Evolutionary conservation across 257 asterid genomes (phyloP).

Genomic region (Solanum virginianum): DNA sequence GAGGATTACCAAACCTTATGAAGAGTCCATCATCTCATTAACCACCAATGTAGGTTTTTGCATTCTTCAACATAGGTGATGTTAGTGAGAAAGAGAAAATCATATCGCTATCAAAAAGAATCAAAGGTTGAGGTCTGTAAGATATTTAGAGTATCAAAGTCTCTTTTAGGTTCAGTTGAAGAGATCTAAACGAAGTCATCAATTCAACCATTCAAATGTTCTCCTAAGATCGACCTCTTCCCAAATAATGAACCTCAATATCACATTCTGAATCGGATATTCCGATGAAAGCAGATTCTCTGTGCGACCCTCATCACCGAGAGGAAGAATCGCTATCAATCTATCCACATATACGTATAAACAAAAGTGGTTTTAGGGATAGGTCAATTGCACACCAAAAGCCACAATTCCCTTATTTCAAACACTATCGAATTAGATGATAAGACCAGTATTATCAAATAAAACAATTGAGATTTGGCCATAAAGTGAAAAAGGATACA

Average conservation of each 20-base stretch:
- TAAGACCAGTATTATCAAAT: background rate
- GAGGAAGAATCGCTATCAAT: background rate
- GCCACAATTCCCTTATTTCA: constrained; percentile 69
- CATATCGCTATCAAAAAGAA: constrained; percentile 65
- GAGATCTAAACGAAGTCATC: background rate
- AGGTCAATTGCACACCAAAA: constrained; percentile 18
- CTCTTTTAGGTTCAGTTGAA: constrained; percentile 2
- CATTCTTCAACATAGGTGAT: background rate
- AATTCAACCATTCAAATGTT: background rate
- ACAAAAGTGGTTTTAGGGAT: background rate
- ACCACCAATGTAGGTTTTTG: too few species aligned
- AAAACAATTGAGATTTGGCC: background rate
- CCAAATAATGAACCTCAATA: background rate
- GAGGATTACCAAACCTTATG: too few species aligned
- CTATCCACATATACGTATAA: background rate
- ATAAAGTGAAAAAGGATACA: background rate
- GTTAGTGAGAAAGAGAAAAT: background rate
- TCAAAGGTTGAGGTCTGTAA: constrained; percentile 70
- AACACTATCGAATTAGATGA: constrained; percentile 30
- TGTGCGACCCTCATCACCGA: background rate
- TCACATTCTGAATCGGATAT: background rate
- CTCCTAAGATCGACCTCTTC: background rate
- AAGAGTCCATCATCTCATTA: too few species aligned
- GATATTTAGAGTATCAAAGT: constrained; percentile 39
- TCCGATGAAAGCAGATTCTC: background rate